A percentile compares a stretch with the other conserved stretches of the same genome.
Conservation (phyloP, 1,284 basidiomycete genomes). For the Porogramme epimiltina region DNA sequence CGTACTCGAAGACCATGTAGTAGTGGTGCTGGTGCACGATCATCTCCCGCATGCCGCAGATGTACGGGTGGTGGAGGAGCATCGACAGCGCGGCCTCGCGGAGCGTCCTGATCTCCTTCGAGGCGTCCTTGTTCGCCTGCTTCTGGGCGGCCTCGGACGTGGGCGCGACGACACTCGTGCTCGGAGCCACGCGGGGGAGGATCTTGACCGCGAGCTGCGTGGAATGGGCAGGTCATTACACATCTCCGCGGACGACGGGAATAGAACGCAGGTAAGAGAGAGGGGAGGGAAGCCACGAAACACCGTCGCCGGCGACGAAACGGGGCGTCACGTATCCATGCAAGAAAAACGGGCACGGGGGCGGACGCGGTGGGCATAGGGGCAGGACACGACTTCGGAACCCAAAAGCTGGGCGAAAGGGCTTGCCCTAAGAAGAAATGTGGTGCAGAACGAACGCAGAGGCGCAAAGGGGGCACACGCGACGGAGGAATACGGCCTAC, state of each 20-base stretch:
- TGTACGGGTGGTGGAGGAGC: conserved; percentile 96
- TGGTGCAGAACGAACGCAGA: too few relatives aligned
- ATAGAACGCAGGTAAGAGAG: too few relatives aligned
- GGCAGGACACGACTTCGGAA: too few relatives aligned
- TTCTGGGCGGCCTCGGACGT: conserved; percentile 69
- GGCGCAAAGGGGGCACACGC: too few relatives aligned
- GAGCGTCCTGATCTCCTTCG: conserved; percentile 94
- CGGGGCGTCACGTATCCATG: background rate
- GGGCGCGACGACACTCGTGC: conserved; percentile 45
- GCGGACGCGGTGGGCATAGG: too few relatives aligned
- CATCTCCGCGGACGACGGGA: background rate
- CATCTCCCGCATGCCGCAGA: conserved; percentile 99
- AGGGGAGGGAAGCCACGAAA: too few relatives aligned
- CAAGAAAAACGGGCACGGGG: too few relatives aligned
- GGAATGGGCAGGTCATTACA: conserved; percentile 9
- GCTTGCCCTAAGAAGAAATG: too few relatives aligned
- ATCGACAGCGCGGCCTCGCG: conserved; percentile 94
- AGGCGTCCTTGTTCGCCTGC: conserved; percentile 87
- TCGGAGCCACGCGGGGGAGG: conserved; percentile 79
- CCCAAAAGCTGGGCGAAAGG: too few relatives aligned
- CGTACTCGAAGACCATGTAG: conserved; percentile 99
- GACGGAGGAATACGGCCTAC: too few relatives aligned
- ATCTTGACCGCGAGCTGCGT: conserved; percentile 98
- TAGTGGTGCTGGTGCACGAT: conserved; percentile 95
- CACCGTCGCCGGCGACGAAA: too few relatives aligned